Evolutionary conservation across 2,329 filamentous ascomycete species (phyloP).

Genomic region (Cladosporium sp.): DNA sequence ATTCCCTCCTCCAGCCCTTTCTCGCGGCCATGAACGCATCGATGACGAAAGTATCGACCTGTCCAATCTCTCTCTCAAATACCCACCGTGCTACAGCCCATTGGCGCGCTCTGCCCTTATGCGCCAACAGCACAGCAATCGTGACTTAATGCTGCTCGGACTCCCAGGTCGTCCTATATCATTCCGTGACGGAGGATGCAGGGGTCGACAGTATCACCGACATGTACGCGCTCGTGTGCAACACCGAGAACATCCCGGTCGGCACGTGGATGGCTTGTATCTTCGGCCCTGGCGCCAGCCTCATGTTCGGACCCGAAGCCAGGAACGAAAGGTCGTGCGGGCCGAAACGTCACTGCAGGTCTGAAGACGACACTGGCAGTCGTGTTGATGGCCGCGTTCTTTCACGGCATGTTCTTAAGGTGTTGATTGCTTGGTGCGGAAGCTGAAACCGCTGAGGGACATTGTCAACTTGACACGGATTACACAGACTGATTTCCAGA

Average conservation of each 20-base stretch:
- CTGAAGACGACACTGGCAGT: neutral
- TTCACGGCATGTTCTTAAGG: neutral
- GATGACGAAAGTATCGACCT: neutral
- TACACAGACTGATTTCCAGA: no score
- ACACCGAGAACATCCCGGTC: neutral
- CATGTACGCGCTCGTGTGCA: neutral
- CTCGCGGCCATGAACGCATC: neutral
- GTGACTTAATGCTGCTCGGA: neutral
- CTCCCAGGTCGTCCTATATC: neutral
- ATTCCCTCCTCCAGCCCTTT: neutral
- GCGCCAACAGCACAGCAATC: neutral
- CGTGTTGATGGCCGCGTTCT: neutral
- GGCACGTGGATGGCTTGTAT: neutral
- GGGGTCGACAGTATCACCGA: neutral
- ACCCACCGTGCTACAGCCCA: neutral
- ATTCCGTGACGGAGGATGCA: neutral
- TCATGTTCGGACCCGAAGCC: neutral
- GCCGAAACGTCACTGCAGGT: neutral
- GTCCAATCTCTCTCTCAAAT: neutral
- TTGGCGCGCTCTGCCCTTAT: neutral
- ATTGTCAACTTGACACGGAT: no score
- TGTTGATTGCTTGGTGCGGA: no score
- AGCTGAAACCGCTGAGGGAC: no score
- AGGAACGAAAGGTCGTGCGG: neutral
- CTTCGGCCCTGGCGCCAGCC: neutral